A percentile compares a stretch with the other conserved stretches of the same genome.
Evolutionary conservation across 768 basidiomycete genomes (phyloP).

Genomic region (Pleurotus djamor): DNA sequence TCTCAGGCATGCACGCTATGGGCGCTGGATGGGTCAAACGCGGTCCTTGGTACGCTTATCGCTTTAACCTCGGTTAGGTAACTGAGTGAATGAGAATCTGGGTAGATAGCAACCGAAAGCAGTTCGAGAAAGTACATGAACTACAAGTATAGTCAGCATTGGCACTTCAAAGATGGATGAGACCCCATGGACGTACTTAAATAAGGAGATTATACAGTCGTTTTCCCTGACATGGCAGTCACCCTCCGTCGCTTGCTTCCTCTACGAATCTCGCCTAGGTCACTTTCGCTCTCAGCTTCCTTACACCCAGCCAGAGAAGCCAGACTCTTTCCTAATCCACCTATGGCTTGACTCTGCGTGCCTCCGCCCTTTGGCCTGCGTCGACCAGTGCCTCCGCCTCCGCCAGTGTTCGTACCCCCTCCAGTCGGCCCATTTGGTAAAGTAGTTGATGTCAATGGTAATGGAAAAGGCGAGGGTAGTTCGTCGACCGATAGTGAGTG

Average conservation of each 20-base stretch:
- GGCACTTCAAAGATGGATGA: too few relatives aligned
- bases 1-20: too few relatives aligned
- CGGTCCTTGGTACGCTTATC: too few relatives aligned
- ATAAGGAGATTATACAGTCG: not conserved
- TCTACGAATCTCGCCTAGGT: slow-evolving; percentile 75
- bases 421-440: slow-evolving; percentile 28
- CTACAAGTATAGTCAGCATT: too few relatives aligned
- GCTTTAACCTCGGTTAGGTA: too few relatives aligned
- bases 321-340: slow-evolving; percentile 75
- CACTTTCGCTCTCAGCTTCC: slow-evolving; percentile 71
- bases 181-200: too few relatives aligned
- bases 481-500: slow-evolving; percentile 86
- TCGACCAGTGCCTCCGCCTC: slow-evolving; percentile 34
- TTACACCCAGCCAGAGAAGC: slow-evolving; percentile 52
- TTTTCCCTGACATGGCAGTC: slow-evolving; percentile 21
- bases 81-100: too few relatives aligned
- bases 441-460: slow-evolving; percentile 62
- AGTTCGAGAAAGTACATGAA: too few relatives aligned
- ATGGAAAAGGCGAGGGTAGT: slow-evolving; percentile 81
- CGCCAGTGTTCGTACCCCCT: slow-evolving; percentile 23
- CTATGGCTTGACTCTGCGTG: slow-evolving; percentile 53
- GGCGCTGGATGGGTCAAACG: too few relatives aligned
- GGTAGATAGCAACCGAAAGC: too few relatives aligned
- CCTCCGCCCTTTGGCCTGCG: slow-evolving; percentile 53
- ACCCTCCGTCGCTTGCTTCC: slow-evolving; percentile 62